Conservation (phyloP, 2,329 filamentous ascomycete genomes). For the Alternaria brassicicola region DNA sequence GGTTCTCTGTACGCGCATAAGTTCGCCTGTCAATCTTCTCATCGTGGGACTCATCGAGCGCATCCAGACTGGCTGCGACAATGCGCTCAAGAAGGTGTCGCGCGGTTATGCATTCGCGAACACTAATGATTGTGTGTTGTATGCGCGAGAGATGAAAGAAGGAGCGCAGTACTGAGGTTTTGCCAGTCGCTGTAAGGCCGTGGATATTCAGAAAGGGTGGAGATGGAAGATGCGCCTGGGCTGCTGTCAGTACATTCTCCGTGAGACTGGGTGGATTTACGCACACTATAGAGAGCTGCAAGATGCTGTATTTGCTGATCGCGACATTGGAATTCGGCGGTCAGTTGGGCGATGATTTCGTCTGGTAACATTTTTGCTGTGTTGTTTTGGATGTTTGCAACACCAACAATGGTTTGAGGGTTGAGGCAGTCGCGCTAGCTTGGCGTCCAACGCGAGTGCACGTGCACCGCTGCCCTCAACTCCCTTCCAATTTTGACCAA, state of each 20-base stretch:
- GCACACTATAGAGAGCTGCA: slow-evolving; percentile 53
- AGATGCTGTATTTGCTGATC: slow-evolving; percentile 57
- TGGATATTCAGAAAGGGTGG: slow-evolving; percentile 79
- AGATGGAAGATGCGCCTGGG: slow-evolving; percentile 68
- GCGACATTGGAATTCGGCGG: slow-evolving; percentile 50
- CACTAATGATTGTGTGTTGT: slow-evolving; percentile 68
- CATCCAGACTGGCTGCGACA: slow-evolving; percentile 58
- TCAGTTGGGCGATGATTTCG: slow-evolving; percentile 45
- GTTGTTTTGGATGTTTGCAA: neutral
- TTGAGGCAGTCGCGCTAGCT: slow-evolving; percentile 21
- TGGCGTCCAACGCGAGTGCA: slow-evolving; percentile 26
- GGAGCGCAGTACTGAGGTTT: slow-evolving; percentile 71
- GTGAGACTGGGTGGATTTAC: slow-evolving; percentile 2
- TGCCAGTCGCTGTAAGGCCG: slow-evolving; percentile 86
- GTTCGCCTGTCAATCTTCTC: slow-evolving; percentile 49
- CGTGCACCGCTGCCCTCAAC: slow-evolving; percentile 16
- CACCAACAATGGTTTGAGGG: neutral
- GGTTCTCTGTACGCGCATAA: slow-evolving; percentile 74
- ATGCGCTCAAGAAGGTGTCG: slow-evolving; percentile 79
- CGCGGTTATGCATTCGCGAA: slow-evolving; percentile 76
- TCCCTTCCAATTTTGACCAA: too few species aligned
- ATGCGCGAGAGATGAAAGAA: slow-evolving; percentile 62
- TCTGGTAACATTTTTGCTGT: slow-evolving; percentile 46
- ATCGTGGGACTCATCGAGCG: slow-evolving; percentile 50
- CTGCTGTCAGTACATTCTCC: slow-evolving; percentile 20